Conservation (phyloP, 2,329 filamentous ascomycete genomes). For the Metarhizium sp. region DNA sequence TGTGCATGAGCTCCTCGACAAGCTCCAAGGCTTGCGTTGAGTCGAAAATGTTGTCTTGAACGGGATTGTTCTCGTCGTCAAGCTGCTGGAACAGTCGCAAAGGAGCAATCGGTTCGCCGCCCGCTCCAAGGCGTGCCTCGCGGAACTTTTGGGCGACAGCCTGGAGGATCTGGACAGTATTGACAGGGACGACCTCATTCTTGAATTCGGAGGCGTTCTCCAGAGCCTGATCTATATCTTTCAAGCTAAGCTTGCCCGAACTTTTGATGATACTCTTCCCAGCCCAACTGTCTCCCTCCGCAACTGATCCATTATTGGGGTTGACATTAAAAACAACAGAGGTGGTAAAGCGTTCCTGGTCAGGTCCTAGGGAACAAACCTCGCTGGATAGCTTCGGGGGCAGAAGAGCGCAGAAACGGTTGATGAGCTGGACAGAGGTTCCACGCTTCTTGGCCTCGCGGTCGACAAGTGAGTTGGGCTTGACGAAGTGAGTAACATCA, state of each 20-base stretch:
- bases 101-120: slow-evolving; percentile 69
- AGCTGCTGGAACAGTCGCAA: slow-evolving; percentile 86
- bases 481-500: slow-evolving; percentile 94
- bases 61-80: slow-evolving; percentile 95
- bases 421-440: slow-evolving; percentile 89
- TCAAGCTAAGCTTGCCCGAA: slow-evolving; percentile 72
- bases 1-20: slow-evolving; percentile 90
- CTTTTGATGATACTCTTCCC: slow-evolving; percentile 93
- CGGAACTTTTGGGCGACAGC: slow-evolving; percentile 83
- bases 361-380: slow-evolving; percentile 77
- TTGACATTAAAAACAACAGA: slow-evolving; percentile 92
- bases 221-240: slow-evolving; percentile 77
- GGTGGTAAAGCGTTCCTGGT: slow-evolving; percentile 82
- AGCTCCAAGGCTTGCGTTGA: slow-evolving; percentile 83
- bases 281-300: slow-evolving; percentile 85
- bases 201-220: slow-evolving; percentile 52
- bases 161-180: slow-evolving; percentile 75
- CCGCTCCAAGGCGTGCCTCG: slow-evolving; percentile 74
- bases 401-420: slow-evolving; percentile 79
- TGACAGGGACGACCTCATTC: slow-evolving; percentile 55
- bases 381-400: slow-evolving; percentile 78
- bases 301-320: slow-evolving; percentile 64
- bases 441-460: slow-evolving; percentile 97
- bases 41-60: slow-evolving; percentile 93
- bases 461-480: slow-evolving; percentile 89